phyloP scores from a whole-genome alignment of 345 rosid species.

The Abelmoschus esculentus region DNA sequence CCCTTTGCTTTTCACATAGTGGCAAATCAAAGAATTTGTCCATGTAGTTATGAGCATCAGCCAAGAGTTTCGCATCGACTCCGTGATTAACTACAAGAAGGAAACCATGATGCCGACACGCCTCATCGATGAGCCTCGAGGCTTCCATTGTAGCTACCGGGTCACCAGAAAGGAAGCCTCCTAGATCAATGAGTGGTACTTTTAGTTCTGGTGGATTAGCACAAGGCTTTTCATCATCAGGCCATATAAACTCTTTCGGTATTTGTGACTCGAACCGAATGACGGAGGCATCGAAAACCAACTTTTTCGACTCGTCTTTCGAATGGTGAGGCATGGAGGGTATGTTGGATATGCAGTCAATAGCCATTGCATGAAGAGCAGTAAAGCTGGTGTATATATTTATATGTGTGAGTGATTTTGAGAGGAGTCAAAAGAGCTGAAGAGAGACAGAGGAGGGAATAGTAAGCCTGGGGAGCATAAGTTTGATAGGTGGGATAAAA shows the following conservation, averaged over 20 bases:
- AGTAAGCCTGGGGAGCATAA: constrained; percentile 1
- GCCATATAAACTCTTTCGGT: constrained; percentile 86
- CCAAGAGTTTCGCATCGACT: constrained; percentile 48
- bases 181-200: constrained; percentile 75
- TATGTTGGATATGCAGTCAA: constrained; percentile 27
- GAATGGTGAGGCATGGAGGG: constrained; percentile 19
- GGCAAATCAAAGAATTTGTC: constrained; percentile 72
- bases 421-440: background rate
- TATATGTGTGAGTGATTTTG: background rate
- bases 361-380: constrained; percentile 31
- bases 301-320: constrained; percentile 25
- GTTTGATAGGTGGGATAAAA: constrained; percentile 25
- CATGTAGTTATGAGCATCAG: constrained; percentile 58
- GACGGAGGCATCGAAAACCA: constrained; percentile 69
- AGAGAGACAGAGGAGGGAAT: constrained; percentile 9
- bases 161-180: constrained; percentile 49
- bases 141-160: constrained; percentile 46
- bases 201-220: constrained; percentile 43
- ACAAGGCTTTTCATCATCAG: constrained; percentile 65
- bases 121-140: constrained; percentile 52
- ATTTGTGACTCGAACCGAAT: constrained; percentile 41
- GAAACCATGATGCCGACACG: constrained; percentile 80
- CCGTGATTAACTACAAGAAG: constrained; percentile 88
- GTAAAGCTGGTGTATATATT: background rate
- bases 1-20: constrained; percentile 58